These are phyloP conservation scores for Moricandia moricandioides DNA, from an alignment of 345 rosid species.

Conservation along the genomic window DNA sequence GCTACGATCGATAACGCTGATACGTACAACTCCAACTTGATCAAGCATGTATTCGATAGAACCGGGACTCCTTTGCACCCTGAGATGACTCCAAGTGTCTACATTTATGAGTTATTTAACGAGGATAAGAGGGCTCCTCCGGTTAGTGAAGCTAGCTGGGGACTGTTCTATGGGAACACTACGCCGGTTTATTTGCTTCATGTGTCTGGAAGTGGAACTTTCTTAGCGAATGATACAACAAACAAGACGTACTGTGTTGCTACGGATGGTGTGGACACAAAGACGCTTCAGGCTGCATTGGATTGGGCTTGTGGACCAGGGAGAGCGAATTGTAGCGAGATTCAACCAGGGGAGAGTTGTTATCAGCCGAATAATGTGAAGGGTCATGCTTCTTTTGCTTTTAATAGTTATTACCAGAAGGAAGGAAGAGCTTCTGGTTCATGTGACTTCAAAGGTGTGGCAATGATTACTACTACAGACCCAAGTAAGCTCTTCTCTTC, in stretches of 20 bases:
- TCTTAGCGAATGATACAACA: slow-evolving; percentile 91
- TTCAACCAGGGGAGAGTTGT: slow-evolving; percentile 91
- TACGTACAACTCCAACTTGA: slow-evolving; percentile 80
- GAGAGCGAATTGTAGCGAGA: slow-evolving; percentile 80
- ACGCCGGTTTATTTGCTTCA: slow-evolving; percentile 89
- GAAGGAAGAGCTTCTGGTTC: slow-evolving; percentile 73
- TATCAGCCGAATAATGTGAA: slow-evolving; percentile 86
- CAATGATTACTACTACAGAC: slow-evolving; percentile 88
- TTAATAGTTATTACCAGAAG: slow-evolving; percentile 94
- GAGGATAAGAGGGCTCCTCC: slow-evolving; percentile 82
- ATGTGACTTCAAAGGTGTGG: slow-evolving; percentile 96
- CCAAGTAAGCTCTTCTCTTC: slow-evolving; percentile 65
- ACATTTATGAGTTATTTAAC: slow-evolving; percentile 83
- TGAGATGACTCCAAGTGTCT: slow-evolving; percentile 71
- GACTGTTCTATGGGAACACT: slow-evolving; percentile 73
- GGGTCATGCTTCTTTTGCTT: slow-evolving; percentile 88
- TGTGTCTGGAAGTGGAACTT: slow-evolving; percentile 83
- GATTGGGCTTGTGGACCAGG: slow-evolving; percentile 99
- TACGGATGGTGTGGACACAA: slow-evolving; percentile 66
- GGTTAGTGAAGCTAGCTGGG: slow-evolving; percentile 86
- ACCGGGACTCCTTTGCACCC: slow-evolving; percentile 89
- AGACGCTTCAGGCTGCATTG: slow-evolving; percentile 81
- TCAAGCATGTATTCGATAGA: slow-evolving; percentile 78
- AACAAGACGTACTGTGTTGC: slow-evolving; percentile 80
- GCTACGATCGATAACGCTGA: slow-evolving; percentile 86